Base-by-base conservation (phyloP, 1,284 basidiomycete species). In the Ustilago bromivora region DNA sequence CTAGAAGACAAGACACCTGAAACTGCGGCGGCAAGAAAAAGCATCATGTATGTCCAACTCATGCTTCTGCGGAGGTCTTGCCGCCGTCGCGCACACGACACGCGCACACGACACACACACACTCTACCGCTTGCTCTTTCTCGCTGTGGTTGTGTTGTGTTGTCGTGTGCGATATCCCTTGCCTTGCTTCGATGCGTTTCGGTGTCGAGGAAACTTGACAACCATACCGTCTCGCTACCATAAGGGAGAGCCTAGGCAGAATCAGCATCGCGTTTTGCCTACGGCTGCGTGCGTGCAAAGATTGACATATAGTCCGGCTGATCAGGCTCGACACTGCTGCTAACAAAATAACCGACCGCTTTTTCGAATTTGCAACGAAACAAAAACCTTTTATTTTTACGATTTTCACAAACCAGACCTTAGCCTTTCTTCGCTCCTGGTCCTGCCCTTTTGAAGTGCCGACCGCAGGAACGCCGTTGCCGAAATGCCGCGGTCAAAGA, bases 81-180 rank as follows among this genome's bases (percentile, higher is more conserved):
- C 38, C 51, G 49, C 40, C 40, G 40, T 43, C 15, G 40, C 13
- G 13, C 13, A 15, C 40, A 19, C 23, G 23, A 3, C 23, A 28
- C n/a, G n/a, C n/a, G n/a, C n/a, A n/a, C n/a, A n/a, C n/a, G n/a
- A n/a, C 3, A 28, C 43, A 32, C 43, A 3, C 13, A 3, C 38
- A 6, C 38, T 40, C 28, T 61, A n/a, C 35, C 36, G 59, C 15
- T 40, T 54, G 51, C 51, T 61, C 34, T 61, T 61, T 46, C 52
- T 61, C 52, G 52, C 60, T 47, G 36, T 17, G 15, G 23, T 46
- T 19, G 7, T 46, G 19, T 15, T 19, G 7, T 17, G 7, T 17
- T 7, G 43, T 23, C n/a, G 41, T 36, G 32, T 36, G 31, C 52
- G 4, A 32, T 32, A 54, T 54, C 32, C 52, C 35, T 54, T 54